phyloP scores from a whole-genome alignment of 176 grass and related monocot genomes.

The Microstegium vimineum region DNA sequence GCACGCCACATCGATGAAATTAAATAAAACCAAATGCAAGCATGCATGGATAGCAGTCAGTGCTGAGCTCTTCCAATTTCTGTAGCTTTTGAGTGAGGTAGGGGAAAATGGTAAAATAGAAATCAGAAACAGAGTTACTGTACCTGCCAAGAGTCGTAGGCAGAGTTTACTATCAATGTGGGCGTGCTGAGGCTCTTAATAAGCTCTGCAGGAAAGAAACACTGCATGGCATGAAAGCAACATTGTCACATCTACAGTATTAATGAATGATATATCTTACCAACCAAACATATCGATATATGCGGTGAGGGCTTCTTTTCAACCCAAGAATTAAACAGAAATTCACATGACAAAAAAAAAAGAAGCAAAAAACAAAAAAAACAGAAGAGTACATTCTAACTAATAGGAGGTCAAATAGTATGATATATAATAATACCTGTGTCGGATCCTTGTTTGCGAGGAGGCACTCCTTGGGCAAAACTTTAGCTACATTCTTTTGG shows the following conservation, averaged over 20 bases:
- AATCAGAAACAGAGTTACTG: not conserved
- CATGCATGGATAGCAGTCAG: not conserved
- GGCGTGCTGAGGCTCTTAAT: constrained; percentile 44
- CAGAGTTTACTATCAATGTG: constrained; percentile 55
- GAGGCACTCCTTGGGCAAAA: constrained; percentile 46
- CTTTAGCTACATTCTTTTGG: constrained; percentile 35
- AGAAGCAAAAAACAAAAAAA: too few species aligned
- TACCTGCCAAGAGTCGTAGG: constrained; percentile 67
- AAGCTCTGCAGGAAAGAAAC: constrained; percentile 60
- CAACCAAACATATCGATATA: too few species aligned
- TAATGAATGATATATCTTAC: not conserved
- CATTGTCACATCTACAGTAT: not conserved
- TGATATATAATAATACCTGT: not conserved
- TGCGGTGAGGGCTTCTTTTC: too few species aligned
- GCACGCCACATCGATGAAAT: not conserved
- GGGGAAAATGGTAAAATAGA: not conserved
- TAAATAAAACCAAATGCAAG: too few species aligned
- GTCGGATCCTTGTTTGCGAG: constrained; percentile 35
- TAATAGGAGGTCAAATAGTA: not conserved
- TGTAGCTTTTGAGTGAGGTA: not conserved
- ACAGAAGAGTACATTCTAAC: not conserved
- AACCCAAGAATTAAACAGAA: too few species aligned
- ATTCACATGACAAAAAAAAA: not conserved
- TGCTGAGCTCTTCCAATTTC: not conserved
- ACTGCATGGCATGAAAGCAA: constrained; percentile 20